A percentile compares a stretch with the other conserved stretches of the same genome.
phyloP scores from a whole-genome alignment of 176 grass and related monocot genomes.

The Hsuehochloa calcarea region DNA sequence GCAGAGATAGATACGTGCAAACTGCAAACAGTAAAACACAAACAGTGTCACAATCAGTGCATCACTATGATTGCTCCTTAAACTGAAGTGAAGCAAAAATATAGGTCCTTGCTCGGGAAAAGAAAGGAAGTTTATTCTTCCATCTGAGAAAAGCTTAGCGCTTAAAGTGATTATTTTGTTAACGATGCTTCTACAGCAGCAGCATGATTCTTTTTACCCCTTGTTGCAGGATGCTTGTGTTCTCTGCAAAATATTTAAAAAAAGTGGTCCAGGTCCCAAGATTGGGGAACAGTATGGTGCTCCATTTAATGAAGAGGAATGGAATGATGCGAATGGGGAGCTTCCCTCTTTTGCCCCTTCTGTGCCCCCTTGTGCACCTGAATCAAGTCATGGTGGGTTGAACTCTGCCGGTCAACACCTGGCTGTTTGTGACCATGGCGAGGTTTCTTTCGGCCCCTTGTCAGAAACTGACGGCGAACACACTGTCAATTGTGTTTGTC shows the following conservation, averaged over 20 bases:
- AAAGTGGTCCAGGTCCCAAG: constrained; percentile 83
- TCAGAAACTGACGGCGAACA: constrained; percentile 12
- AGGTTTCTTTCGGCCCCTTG: constrained; percentile 10
- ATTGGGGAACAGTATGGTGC: constrained; percentile 83
- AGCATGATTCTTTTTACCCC: background rate
- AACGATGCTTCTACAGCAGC: background rate
- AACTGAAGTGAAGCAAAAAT: background rate
- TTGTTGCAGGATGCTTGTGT: constrained; percentile 70
- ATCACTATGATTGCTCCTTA: background rate
- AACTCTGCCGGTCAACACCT: constrained; percentile 31
- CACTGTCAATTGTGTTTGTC: background rate
- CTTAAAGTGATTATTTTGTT: background rate
- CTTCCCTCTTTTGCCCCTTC: constrained; percentile 30
- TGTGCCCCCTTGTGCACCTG: constrained; percentile 19
- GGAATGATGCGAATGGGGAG: constrained; percentile 45
- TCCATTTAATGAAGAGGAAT: constrained; percentile 81
- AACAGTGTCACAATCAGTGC: background rate
- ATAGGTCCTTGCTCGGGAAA: background rate
- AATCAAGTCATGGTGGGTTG: constrained; percentile 15
- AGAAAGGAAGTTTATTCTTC: background rate
- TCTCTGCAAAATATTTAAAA: constrained; percentile 87
- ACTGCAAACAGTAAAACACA: background rate
- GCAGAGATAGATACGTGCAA: background rate
- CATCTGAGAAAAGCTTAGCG: background rate
- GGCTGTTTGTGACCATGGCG: constrained; percentile 18